Conservation (phyloP, 2,329 filamentous ascomycete species). For the Atkinsonella texensis region DNA sequence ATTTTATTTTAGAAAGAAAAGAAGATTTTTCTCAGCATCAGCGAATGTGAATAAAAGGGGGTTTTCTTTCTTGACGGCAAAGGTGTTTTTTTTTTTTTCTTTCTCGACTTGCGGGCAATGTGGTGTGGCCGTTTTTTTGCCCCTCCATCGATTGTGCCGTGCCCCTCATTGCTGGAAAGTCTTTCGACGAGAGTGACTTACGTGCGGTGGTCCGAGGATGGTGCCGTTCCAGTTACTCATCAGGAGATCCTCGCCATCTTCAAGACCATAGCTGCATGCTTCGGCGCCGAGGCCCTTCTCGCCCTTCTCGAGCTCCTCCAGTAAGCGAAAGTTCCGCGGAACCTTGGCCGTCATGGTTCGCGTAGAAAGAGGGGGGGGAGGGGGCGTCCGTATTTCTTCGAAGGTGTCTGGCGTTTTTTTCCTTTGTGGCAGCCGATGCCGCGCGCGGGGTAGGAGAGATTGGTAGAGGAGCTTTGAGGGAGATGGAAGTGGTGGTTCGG, state of each 20-base stretch:
- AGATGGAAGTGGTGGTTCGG: too few species aligned
- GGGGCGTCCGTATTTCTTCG: too few species aligned
- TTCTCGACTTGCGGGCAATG: neutral
- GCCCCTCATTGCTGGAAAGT: neutral
- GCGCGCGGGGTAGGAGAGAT: too few species aligned
- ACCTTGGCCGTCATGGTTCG: constrained; percentile 43
- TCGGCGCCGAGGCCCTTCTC: constrained; percentile 96
- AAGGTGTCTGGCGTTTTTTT: neutral
- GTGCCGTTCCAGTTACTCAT: constrained; percentile 99
- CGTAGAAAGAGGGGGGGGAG: too few species aligned
- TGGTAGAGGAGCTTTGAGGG: too few species aligned
- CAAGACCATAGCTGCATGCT: constrained; percentile 92
- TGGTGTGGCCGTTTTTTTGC: neutral
- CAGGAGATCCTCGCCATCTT: constrained; percentile 84
- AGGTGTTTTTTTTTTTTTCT: neutral
- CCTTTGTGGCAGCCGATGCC: neutral
- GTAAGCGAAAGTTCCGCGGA: constrained; percentile 87
- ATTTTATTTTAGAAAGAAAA: neutral
- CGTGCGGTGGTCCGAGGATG: constrained; percentile 90
- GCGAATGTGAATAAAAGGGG: too few species aligned
- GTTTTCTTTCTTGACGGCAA: neutral
- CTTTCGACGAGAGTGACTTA: constrained; percentile 25
- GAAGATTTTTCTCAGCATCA: too few species aligned
- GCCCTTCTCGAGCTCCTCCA: constrained; percentile 97
- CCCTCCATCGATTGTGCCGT: neutral